Evolutionary conservation across 169 alveolate species (phyloP).

Genomic region (Sarcocystis neurona): DNA sequence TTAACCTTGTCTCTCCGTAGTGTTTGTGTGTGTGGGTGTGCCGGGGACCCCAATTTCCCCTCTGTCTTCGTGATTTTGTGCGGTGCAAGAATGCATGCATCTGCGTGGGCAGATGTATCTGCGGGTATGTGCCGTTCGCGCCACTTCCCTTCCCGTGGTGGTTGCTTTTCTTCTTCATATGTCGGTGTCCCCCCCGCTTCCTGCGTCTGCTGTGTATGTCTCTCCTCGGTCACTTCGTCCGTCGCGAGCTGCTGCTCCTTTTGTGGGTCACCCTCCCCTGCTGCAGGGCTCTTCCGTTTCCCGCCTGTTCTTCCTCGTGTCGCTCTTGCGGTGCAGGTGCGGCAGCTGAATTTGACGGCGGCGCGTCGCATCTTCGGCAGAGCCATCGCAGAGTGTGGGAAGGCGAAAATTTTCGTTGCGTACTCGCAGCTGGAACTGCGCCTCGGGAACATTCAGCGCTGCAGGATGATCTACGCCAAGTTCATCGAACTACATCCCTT

Average conservation of each 20-base stretch:
- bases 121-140: background rate
- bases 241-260: background rate
- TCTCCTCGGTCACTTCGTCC: background rate
- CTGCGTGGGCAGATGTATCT: no score
- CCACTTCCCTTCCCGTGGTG: background rate
- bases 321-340: constrained; percentile 57
- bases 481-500: constrained; percentile 90
- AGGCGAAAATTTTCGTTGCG: constrained; percentile 87
- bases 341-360: constrained; percentile 80
- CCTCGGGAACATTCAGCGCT: constrained; percentile 93
- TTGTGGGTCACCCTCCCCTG: background rate
- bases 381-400: constrained; percentile 93
- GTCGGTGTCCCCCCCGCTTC: background rate
- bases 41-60: no score
- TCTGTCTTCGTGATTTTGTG: no score
- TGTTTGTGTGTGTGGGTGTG: no score
- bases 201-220: background rate
- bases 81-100: no score
- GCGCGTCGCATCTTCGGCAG: constrained; percentile 91
- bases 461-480: constrained; percentile 90
- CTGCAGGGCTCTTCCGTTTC: background rate
- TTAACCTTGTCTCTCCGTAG: no score
- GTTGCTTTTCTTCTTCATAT: background rate
- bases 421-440: constrained; percentile 93
- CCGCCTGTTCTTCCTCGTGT: background rate